Evolutionary conservation across 176 grass and related monocot genomes (phyloP).

Genomic region (Puccinellia tenuiflora): DNA sequence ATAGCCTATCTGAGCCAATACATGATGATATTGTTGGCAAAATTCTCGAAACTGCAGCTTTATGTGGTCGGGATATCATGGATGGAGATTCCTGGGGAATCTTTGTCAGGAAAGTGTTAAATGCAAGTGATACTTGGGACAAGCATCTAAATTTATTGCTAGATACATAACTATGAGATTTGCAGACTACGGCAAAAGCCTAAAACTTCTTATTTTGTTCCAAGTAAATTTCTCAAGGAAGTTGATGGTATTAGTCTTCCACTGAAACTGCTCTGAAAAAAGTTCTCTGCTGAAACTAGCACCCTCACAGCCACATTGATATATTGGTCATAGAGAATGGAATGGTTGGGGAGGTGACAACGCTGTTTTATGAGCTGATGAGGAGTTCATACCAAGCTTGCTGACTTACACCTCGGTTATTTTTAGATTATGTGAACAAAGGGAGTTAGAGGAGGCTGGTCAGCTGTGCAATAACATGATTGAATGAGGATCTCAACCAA

Average conservation of each 20-base stretch:
- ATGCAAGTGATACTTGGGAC: slow-evolving; percentile 10
- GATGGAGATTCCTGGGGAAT: slow-evolving; percentile 48
- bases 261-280: neutral
- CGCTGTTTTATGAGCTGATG: slow-evolving; percentile 49
- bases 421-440: slow-evolving; percentile 45
- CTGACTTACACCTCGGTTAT: slow-evolving; percentile 43
- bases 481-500: slow-evolving; percentile 46
- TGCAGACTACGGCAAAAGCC: neutral
- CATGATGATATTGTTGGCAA: slow-evolving; percentile 24
- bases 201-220: neutral
- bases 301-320: slow-evolving; percentile 39
- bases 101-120: slow-evolving; percentile 43
- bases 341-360: slow-evolving; percentile 37
- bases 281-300: neutral
- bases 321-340: slow-evolving; percentile 48
- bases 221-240: neutral
- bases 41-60: slow-evolving; percentile 36
- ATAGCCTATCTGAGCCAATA: slow-evolving; percentile 33
- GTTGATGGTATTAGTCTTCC: neutral
- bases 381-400: slow-evolving; percentile 36
- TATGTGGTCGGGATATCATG: slow-evolving; percentile 7
- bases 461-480: slow-evolving; percentile 58
- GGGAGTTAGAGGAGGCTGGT: slow-evolving; percentile 51
- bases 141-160: slow-evolving; percentile 29
- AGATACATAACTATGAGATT: slow-evolving; percentile 12